Conservation (phyloP, 139 green algal genomes). For the Chlamydomonas asymmetrica region DNA sequence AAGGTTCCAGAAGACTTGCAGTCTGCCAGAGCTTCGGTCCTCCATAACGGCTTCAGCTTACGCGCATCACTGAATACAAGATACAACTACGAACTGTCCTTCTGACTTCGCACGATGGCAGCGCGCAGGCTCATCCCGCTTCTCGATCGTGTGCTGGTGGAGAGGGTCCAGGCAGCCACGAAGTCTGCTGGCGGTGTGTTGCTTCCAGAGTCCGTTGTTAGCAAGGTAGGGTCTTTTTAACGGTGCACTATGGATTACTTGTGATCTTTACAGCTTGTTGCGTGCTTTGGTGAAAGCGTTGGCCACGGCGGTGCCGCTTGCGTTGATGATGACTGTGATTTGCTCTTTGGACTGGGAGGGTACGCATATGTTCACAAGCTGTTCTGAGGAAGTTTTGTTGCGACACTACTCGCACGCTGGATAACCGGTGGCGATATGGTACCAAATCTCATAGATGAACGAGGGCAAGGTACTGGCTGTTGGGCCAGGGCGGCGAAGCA, state of each 20-base stretch:
- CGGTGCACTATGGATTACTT: no score
- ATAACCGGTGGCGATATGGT: no score
- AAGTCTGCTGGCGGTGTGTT: conserved; percentile 91
- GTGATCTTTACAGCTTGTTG: no score
- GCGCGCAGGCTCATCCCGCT: conserved; percentile 58
- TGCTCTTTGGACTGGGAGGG: no score
- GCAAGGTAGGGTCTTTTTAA: conserved; percentile 62
- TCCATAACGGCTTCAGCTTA: no score
- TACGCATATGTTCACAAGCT: background rate
- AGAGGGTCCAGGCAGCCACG: conserved; percentile 77
- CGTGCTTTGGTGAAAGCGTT: no score
- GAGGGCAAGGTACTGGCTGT: conserved; percentile 89
- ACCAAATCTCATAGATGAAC: conserved; percentile 74
- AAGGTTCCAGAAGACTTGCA: no score
- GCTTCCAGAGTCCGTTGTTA: conserved; percentile 83
- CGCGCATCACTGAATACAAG: no score
- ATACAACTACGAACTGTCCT: no score
- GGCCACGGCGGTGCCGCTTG: no score
- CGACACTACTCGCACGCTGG: conserved; percentile 3
- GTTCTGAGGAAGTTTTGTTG: background rate
- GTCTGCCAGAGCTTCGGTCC: no score
- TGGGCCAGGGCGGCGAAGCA: conserved; percentile 78
- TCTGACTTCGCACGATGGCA: conserved; percentile 16
- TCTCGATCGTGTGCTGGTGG: conserved; percentile 84
- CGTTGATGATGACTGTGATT: no score